phyloP scores from a whole-genome alignment of 768 basidiomycete species.

The Pleurotus djamor region DNA sequence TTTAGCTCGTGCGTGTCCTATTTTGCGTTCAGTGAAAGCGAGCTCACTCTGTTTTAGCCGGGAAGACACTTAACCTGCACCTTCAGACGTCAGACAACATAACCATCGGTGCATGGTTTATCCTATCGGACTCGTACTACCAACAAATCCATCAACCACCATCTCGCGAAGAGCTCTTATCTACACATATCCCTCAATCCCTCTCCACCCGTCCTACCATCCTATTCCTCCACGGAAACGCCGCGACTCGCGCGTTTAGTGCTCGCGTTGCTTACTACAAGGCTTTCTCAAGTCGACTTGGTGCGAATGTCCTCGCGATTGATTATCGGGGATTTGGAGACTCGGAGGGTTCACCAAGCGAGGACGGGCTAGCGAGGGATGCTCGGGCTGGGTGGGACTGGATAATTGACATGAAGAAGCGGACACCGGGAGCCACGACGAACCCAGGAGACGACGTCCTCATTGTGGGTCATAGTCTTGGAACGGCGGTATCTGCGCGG shows the following conservation, averaged over 20 bases:
- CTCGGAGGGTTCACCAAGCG: constrained; percentile 75
- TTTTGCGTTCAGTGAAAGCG: neutral
- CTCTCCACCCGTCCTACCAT: constrained; percentile 65
- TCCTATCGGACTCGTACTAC: constrained; percentile 67
- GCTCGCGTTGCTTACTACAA: constrained; percentile 71
- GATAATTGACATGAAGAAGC: constrained; percentile 47
- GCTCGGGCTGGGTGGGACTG: constrained; percentile 82
- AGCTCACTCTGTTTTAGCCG: constrained; percentile 42
- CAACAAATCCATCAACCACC: constrained; percentile 20
- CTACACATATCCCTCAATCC: constrained; percentile 46
- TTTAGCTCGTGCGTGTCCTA: constrained; percentile 60
- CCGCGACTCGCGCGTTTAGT: constrained; percentile 68
- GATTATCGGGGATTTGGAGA: constrained; percentile 96
- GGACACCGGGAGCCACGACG: constrained; percentile 26
- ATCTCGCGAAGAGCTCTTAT: constrained; percentile 21
- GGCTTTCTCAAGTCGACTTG: constrained; percentile 61
- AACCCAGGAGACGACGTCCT: constrained; percentile 47
- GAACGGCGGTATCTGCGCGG: constrained; percentile 72
- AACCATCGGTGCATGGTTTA: constrained; percentile 83
- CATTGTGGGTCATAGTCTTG: constrained; percentile 85
- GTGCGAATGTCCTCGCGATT: constrained; percentile 76
- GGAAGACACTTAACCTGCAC: constrained; percentile 72
- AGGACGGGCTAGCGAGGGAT: constrained; percentile 70
- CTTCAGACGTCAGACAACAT: constrained; percentile 77
- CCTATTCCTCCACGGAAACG: constrained; percentile 94